Conservation (phyloP, 2,329 filamentous ascomycete genomes). For the Botrytis elliptica region DNA sequence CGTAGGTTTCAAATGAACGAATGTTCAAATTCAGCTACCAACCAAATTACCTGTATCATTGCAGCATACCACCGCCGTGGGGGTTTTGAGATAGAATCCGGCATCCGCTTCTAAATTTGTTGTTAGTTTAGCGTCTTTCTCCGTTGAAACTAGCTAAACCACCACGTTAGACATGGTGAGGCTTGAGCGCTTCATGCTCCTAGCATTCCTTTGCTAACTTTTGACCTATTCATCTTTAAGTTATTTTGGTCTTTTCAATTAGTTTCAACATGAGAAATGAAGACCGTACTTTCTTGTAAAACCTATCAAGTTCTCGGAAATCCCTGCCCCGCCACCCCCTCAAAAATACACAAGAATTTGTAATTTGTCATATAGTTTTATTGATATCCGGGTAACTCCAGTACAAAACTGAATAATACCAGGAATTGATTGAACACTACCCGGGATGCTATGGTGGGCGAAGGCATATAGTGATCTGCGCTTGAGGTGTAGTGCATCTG, state of each 20-base stretch:
- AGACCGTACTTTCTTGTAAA: background rate
- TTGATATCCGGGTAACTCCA: background rate
- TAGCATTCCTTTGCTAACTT: background rate
- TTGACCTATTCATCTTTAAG: background rate
- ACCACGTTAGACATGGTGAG: background rate
- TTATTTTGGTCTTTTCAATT: background rate
- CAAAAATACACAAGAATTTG: background rate
- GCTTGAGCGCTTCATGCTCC: slow-evolving; percentile 11
- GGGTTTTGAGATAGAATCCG: background rate
- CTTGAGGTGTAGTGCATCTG: background rate
- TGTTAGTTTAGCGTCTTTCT: background rate
- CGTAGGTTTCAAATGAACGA: background rate
- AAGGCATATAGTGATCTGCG: background rate
- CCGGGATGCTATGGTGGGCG: background rate
- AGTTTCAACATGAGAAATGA: background rate
- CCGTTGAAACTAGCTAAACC: slow-evolving; percentile 7
- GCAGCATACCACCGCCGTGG: background rate
- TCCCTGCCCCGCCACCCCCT: background rate
- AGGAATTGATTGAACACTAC: background rate
- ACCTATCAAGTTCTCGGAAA: background rate
- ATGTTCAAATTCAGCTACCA: background rate
- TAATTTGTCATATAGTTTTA: background rate
- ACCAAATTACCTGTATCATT: background rate
- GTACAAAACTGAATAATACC: background rate
- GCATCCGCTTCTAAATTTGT: background rate